A percentile compares a stretch with the other conserved stretches of the same genome.
phyloP scores from a whole-genome alignment of 164 flowering plant genomes.

The Sedum album region DNA sequence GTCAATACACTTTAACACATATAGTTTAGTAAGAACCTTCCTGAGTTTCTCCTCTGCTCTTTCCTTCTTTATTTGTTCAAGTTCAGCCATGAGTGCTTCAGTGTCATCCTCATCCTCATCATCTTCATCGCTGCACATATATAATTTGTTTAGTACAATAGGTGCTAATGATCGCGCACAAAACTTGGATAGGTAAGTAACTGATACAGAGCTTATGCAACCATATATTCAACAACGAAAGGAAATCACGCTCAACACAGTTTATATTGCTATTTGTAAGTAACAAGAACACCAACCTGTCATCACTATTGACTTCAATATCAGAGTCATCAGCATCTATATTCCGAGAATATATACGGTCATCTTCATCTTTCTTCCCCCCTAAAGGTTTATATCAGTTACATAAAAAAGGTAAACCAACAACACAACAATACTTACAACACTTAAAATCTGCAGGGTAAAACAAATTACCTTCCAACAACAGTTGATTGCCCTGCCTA shows the following conservation, averaged over 20 bases:
- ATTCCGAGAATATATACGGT: constrained; percentile 65
- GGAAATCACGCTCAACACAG: not conserved
- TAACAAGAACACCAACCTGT: constrained; percentile 36
- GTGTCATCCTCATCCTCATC: constrained; percentile 79
- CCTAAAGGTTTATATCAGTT: constrained; percentile 33
- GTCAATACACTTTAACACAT: not conserved
- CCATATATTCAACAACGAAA: not conserved
- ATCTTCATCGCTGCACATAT: constrained; percentile 36
- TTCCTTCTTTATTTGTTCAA: constrained; percentile 83
- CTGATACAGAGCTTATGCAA: too few species aligned
- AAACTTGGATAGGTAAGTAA: too few species aligned
- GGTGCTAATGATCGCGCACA: too few species aligned
- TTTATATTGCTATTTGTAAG: not conserved
- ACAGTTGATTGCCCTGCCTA: constrained; percentile 61
- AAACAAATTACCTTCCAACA: constrained; percentile 64
- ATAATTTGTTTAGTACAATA: not conserved
- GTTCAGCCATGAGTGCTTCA: constrained; percentile 89
- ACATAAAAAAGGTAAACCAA: constrained; percentile 5
- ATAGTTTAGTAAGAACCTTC: constrained; percentile 32
- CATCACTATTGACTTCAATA: constrained; percentile 71
- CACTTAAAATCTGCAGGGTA: not conserved
- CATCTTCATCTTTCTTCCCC: constrained; percentile 68
- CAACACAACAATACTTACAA: not conserved
- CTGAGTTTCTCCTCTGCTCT: constrained; percentile 79
- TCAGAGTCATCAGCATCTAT: constrained; percentile 98